phyloP scores from a whole-genome alignment of 2,329 filamentous ascomycete genomes.

The Neonectria faginata region DNA sequence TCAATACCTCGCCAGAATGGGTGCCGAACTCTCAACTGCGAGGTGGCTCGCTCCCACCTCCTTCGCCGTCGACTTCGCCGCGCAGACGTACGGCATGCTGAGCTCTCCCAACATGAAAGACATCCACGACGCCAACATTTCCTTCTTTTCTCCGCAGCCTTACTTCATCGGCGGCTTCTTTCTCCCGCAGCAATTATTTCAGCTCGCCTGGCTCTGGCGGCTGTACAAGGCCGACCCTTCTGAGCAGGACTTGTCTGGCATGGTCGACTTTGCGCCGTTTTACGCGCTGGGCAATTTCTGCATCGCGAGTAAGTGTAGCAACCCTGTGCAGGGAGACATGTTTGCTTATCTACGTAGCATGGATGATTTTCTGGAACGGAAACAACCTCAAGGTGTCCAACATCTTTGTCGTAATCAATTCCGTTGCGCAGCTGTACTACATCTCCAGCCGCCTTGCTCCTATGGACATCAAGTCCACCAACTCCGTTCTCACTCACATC shows the following conservation, averaged over 20 bases:
- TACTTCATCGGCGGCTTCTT: slow-evolving; percentile 21
- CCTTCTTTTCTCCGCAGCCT: slow-evolving; percentile 20
- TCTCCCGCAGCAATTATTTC: neutral
- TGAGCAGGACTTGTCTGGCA: no score
- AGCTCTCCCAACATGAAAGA: slow-evolving; percentile 24
- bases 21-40: slow-evolving; percentile 14
- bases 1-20: slow-evolving; percentile 3
- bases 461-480: slow-evolving; percentile 12
- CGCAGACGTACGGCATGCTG: slow-evolving; percentile 17
- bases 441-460: slow-evolving; percentile 4
- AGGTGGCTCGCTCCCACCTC: slow-evolving; percentile 16
- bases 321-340: no score
- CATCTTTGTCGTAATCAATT: no score
- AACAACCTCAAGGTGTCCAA: no score
- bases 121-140: slow-evolving; percentile 19
- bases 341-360: no score
- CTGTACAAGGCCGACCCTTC: no score
- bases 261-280: no score
- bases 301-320: no score
- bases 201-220: no score
- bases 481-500: slow-evolving; percentile 19
- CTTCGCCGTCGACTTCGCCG: slow-evolving; percentile 16
- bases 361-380: no score
- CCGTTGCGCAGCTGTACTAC: no score
- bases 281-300: no score